Percentiles rank a stretch among this genome's conserved stretches.
Conservation (phyloP, 768 basidiomycete genomes). For the Hypholoma fasciculare region DNA sequence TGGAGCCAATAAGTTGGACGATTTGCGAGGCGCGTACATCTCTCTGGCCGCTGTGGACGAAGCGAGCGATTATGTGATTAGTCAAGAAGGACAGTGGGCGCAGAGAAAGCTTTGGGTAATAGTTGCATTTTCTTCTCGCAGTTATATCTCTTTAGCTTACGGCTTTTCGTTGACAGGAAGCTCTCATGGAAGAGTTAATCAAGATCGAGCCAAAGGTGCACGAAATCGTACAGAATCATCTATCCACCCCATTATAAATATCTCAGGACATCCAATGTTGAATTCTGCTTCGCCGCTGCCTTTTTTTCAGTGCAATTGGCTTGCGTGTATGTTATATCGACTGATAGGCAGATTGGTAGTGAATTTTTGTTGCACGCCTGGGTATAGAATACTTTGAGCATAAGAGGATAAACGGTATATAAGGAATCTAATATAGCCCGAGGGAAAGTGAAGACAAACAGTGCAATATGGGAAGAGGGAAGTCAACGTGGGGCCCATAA, state of each 20-base stretch:
- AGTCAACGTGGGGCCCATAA: constrained; percentile 23
- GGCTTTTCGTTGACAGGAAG: background rate
- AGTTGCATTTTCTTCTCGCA: too few species aligned
- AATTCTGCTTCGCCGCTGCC: too few species aligned
- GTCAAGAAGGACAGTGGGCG: constrained; percentile 25
- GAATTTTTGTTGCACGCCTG: too few species aligned
- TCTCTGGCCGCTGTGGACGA: constrained; percentile 23
- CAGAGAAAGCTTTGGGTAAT: constrained; percentile 35
- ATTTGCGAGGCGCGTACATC: constrained; percentile 20
- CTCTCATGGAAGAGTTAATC: constrained; percentile 11
- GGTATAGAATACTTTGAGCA: too few species aligned
- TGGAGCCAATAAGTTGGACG: background rate
- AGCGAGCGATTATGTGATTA: constrained; percentile 32
- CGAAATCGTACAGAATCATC: constrained; percentile 8
- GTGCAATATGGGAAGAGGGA: background rate
- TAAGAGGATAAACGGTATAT: too few species aligned
- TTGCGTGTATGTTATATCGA: too few species aligned
- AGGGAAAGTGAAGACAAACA: too few species aligned
- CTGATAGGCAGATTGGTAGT: too few species aligned
- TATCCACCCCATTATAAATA: background rate
- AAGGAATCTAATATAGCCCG: too few species aligned
- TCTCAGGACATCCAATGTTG: too few species aligned
- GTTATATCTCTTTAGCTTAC: too few species aligned
- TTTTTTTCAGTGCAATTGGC: too few species aligned
- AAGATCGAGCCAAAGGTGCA: constrained; percentile 10